Evolutionary conservation across 768 basidiomycete species (phyloP).

Genomic region (Tulasnella sp.): DNA sequence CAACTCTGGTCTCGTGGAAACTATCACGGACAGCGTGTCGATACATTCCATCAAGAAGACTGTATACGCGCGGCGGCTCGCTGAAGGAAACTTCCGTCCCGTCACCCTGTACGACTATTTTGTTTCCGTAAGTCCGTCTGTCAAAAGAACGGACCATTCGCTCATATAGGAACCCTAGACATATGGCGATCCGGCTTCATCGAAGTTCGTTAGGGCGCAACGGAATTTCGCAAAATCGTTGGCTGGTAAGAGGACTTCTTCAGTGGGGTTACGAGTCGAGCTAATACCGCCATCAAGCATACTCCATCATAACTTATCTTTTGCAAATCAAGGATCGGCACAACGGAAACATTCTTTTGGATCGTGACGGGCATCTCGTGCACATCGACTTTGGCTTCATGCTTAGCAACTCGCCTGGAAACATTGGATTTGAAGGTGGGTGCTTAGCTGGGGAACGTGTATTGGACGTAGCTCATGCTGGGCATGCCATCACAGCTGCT

Average conservation of each 20-base stretch:
- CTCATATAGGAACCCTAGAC: constrained; percentile 54
- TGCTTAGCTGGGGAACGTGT: neutral
- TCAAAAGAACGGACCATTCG: neutral
- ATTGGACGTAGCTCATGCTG: neutral
- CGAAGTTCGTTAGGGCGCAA: constrained; percentile 88
- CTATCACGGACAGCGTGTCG: constrained; percentile 96
- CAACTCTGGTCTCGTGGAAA: constrained; percentile 92
- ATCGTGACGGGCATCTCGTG: constrained; percentile 64
- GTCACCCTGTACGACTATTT: constrained; percentile 94
- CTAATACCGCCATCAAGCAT: constrained; percentile 55
- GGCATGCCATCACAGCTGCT: constrained; percentile 57
- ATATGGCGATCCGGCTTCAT: constrained; percentile 70
- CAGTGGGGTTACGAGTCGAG: neutral
- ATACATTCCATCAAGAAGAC: constrained; percentile 99
- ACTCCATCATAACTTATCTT: constrained; percentile 94
- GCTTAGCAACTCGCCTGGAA: constrained; percentile 94
- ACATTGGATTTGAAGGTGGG: constrained; percentile 83
- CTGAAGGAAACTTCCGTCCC: constrained; percentile 78
- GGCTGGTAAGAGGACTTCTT: constrained; percentile 56
- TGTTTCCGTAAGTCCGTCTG: constrained; percentile 60
- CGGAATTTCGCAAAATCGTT: constrained; percentile 92
- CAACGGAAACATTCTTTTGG: constrained; percentile 96
- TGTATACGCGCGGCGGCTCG: constrained; percentile 87
- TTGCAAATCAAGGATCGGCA: constrained; percentile 98
- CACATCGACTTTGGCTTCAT: constrained; percentile 99